phyloP scores from a whole-genome alignment of 768 basidiomycete genomes.

The Dioszegia crocea region DNA sequence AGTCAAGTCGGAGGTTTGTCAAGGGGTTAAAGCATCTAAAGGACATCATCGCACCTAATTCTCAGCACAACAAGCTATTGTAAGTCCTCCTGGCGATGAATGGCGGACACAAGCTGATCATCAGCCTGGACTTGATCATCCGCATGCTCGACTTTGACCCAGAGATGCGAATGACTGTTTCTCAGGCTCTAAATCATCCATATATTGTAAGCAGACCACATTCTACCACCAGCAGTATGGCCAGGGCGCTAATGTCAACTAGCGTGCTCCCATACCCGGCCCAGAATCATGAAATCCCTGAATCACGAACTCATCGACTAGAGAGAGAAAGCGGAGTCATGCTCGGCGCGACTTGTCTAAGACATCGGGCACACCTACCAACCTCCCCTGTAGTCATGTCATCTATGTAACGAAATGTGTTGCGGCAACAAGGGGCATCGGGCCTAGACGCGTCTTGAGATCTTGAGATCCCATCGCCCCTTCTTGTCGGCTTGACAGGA shows the following conservation, averaged over 20 bases:
- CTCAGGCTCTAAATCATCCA: constrained; percentile 79
- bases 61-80: constrained; percentile 55
- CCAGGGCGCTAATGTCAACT: background rate
- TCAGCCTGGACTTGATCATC: constrained; percentile 69
- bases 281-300: background rate
- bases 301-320: too few relatives aligned
- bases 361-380: too few relatives aligned
- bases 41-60: constrained; percentile 76
- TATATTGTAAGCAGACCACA: constrained; percentile 52
- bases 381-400: too few relatives aligned
- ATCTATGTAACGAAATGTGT: constrained; percentile 9
- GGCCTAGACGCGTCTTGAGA: background rate
- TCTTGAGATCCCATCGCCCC: too few relatives aligned
- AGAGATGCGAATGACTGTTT: constrained; percentile 76
- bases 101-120: background rate
- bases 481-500: too few relatives aligned
- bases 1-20: constrained; percentile 91
- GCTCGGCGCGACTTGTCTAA: too few relatives aligned
- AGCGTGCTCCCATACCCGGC: constrained; percentile 8
- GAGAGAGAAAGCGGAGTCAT: too few relatives aligned
- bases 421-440: background rate
- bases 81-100: background rate
- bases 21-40: constrained; percentile 58
- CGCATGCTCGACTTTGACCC: constrained; percentile 88
- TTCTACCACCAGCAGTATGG: background rate